These are phyloP conservation scores for Linnemannia exigua DNA, from an alignment of 192 early-diverging fungal species.

Conservation along the genomic window DNA sequence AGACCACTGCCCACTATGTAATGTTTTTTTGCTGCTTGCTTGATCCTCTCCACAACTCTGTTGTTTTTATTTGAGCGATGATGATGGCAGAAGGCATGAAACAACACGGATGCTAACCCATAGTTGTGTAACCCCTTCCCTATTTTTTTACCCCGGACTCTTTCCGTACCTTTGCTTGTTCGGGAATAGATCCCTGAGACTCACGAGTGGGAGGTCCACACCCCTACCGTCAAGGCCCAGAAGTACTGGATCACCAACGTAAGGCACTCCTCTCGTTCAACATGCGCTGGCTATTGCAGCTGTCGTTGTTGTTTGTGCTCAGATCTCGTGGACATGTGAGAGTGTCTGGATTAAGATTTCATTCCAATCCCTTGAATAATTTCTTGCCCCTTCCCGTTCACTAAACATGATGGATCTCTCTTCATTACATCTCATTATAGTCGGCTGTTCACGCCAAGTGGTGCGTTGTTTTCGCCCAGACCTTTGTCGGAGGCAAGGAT, in stretches of 20 bases:
- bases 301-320: not conserved
- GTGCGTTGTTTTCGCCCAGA: constrained; percentile 82
- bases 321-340: constrained; percentile 4
- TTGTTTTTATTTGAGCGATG: constrained; percentile 7
- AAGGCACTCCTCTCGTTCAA: constrained; percentile 3
- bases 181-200: constrained; percentile 62
- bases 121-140: not conserved
- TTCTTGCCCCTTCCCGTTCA: not conserved
- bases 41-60: not conserved
- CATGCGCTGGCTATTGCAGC: too few species aligned
- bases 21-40: constrained; percentile 18
- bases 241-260: constrained; percentile 91
- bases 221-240: constrained; percentile 76
- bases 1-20: constrained; percentile 76
- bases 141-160: not conserved
- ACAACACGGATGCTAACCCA: constrained; percentile 1
- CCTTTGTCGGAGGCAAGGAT: constrained; percentile 72
- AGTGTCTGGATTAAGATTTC: constrained; percentile 1
- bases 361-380: not conserved
- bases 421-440: constrained; percentile 12
- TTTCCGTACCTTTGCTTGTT: not conserved
- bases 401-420: not conserved
- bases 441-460: constrained; percentile 79
- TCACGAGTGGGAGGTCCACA: constrained; percentile 82
- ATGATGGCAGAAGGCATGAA: constrained; percentile 2